These are phyloP conservation scores for Pleurotus citrinopileatus DNA, from an alignment of 768 basidiomycete genomes.

Conservation along the genomic window DNA sequence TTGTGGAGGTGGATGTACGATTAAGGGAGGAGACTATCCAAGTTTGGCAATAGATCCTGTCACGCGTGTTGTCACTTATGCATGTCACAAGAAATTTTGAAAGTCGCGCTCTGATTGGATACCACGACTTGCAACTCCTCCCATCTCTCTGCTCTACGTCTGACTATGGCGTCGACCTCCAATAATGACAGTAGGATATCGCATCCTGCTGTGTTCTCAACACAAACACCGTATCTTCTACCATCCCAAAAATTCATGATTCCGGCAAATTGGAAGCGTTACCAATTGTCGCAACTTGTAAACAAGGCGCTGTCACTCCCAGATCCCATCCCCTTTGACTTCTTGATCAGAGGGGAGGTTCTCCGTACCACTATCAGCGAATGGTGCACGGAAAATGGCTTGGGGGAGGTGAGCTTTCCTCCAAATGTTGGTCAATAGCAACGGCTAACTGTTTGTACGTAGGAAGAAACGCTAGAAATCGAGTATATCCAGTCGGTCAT, in stretches of 20 bases:
- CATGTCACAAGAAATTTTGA: neutral
- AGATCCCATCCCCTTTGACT: constrained; percentile 88
- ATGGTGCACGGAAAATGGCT: constrained; percentile 69
- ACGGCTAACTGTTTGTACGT: neutral
- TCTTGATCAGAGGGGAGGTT: constrained; percentile 82
- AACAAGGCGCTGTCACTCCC: constrained; percentile 85
- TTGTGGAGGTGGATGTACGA: neutral
- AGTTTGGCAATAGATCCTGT: no score
- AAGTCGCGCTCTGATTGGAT: neutral
- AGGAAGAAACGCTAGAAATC: constrained; percentile 90
- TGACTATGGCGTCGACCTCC: constrained; percentile 15
- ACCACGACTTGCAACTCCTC: neutral
- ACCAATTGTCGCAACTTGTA: constrained; percentile 93
- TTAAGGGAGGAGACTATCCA: neutral
- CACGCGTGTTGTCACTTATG: neutral
- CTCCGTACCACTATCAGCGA: constrained; percentile 67
- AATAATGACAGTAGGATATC: constrained; percentile 22
- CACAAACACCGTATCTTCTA: constrained; percentile 68
- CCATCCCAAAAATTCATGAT: constrained; percentile 92
- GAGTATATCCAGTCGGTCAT: constrained; percentile 90
- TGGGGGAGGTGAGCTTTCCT: constrained; percentile 57
- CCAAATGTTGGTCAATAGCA: neutral
- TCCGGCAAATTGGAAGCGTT: constrained; percentile 87
- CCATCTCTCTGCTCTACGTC: neutral
- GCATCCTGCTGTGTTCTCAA: constrained; percentile 70